A percentile compares a stretch with the other conserved stretches of the same genome.
Conservation (phyloP, 208 protist genomes). For the Trichomonas tenax region DNA sequence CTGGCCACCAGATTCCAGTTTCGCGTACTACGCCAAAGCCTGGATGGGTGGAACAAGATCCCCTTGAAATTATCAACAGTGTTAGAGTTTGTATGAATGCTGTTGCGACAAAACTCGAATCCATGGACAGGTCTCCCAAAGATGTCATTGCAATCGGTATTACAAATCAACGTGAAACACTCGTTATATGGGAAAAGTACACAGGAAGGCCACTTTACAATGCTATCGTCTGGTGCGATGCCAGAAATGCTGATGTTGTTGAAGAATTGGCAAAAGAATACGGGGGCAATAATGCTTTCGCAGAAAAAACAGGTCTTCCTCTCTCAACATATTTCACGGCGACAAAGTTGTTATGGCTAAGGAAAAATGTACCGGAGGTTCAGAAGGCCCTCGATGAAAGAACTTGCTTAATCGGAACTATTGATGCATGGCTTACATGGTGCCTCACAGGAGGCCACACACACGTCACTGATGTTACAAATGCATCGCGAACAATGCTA, state of each 20-base stretch:
- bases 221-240: slow-evolving; percentile 60
- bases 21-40: slow-evolving; percentile 56
- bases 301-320: slow-evolving; percentile 61
- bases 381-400: slow-evolving; percentile 51
- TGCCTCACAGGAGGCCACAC: slow-evolving; percentile 54
- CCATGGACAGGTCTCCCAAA: background rate
- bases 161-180: slow-evolving; percentile 96
- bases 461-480: slow-evolving; percentile 83
- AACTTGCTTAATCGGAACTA: slow-evolving; percentile 70
- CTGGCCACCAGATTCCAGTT: slow-evolving; percentile 57
- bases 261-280: background rate
- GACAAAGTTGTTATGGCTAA: slow-evolving; percentile 82
- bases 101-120: background rate
- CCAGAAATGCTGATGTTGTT: slow-evolving; percentile 35
- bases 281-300: slow-evolving; percentile 31
- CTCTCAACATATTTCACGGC: slow-evolving; percentile 84
- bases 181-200: slow-evolving; percentile 80
- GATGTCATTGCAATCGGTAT: slow-evolving; percentile 48
- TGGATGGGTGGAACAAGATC: slow-evolving; percentile 86
- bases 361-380: slow-evolving; percentile 63
- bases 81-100: slow-evolving; percentile 34
- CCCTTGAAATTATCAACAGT: slow-evolving; percentile 64
- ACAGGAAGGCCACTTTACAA: slow-evolving; percentile 77
- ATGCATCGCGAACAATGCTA: slow-evolving; percentile 64
- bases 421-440: slow-evolving; percentile 91